Evolutionary conservation across 2,329 filamentous ascomycete genomes (phyloP).

Genomic region (Fusarium guadeloupense): DNA sequence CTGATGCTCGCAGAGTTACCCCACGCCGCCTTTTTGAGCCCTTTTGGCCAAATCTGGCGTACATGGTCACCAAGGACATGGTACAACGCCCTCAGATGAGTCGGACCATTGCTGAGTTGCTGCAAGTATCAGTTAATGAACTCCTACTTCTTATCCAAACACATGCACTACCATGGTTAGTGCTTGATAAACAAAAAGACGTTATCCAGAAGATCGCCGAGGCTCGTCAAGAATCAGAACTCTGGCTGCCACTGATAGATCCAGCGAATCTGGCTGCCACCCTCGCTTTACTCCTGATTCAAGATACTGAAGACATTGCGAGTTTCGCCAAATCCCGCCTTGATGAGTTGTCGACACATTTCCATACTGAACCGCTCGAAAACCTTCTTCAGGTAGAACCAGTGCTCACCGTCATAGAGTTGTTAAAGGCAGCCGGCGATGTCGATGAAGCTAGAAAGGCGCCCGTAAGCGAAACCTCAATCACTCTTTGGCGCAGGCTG

Average conservation of each 20-base stretch:
- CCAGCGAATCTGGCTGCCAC: constrained; percentile 65
- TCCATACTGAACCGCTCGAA: constrained; percentile 71
- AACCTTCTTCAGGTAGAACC: constrained; percentile 79
- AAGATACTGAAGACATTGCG: constrained; percentile 67
- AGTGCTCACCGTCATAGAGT: constrained; percentile 78
- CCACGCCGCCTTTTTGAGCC: constrained; percentile 79
- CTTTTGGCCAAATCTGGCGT: constrained; percentile 88
- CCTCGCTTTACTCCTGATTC: constrained; percentile 66
- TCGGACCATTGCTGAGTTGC: constrained; percentile 80
- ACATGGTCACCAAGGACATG: constrained; percentile 84
- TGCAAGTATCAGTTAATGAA: constrained; percentile 77
- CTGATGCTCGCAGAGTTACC: constrained; percentile 69
- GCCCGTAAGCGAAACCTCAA: constrained; percentile 58
- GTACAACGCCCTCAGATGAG: constrained; percentile 82
- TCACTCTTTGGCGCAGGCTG: constrained; percentile 28
- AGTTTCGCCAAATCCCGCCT: constrained; percentile 74
- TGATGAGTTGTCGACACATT: constrained; percentile 73
- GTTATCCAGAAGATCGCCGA: constrained; percentile 83
- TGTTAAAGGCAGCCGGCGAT: constrained; percentile 82
- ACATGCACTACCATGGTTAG: constrained; percentile 85
- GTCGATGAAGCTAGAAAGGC: constrained; percentile 64
- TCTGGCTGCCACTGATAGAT: constrained; percentile 65
- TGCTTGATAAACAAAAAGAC: constrained; percentile 79
- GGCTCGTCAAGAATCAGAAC: constrained; percentile 75
- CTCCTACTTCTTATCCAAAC: constrained; percentile 80